A percentile compares a stretch with the other conserved stretches of the same genome.
Evolutionary conservation across 2,329 filamentous ascomycete species (phyloP).

Genomic region (Diaporthe helianthi): DNA sequence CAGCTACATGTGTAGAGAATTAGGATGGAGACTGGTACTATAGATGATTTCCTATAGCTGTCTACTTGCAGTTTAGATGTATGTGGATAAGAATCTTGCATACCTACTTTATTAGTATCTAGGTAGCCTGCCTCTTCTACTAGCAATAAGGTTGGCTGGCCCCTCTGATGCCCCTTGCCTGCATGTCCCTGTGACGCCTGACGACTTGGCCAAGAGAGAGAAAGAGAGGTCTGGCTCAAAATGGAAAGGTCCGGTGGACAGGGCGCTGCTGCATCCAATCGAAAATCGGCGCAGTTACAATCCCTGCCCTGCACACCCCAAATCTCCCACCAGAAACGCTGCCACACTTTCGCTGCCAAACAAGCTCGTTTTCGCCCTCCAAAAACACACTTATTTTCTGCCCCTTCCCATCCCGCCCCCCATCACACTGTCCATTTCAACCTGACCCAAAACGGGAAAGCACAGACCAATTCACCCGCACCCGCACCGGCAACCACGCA

Average conservation of each 20-base stretch:
- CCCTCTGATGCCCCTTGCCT: not conserved
- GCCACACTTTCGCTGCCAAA: constrained; percentile 39
- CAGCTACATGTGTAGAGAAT: too few relatives aligned
- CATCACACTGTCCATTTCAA: constrained; percentile 40
- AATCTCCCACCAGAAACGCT: constrained; percentile 34
- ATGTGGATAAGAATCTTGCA: too few relatives aligned
- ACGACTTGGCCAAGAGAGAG: not conserved
- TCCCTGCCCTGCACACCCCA: constrained; percentile 33
- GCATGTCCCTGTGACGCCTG: not conserved
- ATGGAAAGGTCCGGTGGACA: constrained; percentile 36
- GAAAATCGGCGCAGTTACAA: constrained; percentile 36
- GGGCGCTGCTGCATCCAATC: constrained; percentile 38
- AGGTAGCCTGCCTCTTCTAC: too few relatives aligned
- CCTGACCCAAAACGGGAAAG: constrained; percentile 38
- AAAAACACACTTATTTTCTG: constrained; percentile 37
- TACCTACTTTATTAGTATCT: too few relatives aligned
- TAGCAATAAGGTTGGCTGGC: not conserved
- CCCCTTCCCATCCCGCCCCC: too few relatives aligned
- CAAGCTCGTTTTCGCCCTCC: constrained; percentile 29
- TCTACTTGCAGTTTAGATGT: too few relatives aligned
- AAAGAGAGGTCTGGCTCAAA: constrained; percentile 27
- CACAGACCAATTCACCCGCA: constrained; percentile 33
- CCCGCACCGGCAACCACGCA: constrained; percentile 23
- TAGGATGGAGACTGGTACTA: too few relatives aligned
- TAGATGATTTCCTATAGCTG: too few relatives aligned